A percentile compares a stretch with the other conserved stretches of the same genome.
phyloP scores from a whole-genome alignment of 352 stramenopile species.

The Globisporangium uncinulatum region DNA sequence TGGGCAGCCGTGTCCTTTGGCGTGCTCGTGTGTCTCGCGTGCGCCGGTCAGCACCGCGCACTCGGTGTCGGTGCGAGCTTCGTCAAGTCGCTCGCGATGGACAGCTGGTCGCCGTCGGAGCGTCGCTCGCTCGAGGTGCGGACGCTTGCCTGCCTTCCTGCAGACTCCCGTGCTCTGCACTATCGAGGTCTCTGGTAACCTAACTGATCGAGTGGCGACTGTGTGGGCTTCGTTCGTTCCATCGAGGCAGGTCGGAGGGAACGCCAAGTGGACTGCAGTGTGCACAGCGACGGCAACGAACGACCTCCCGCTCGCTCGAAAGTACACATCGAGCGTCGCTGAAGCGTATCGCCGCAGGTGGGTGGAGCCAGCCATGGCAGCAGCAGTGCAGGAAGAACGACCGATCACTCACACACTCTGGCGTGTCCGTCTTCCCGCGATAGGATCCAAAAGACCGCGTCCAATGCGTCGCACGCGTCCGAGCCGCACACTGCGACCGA shows the following conservation, averaged over 20 bases:
- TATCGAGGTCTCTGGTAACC: neutral
- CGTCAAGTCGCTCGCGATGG: conserved; percentile 82
- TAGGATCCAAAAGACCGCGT: conserved; percentile 20
- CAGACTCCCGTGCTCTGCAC: neutral
- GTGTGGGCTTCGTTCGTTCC: neutral
- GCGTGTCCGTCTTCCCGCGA: neutral
- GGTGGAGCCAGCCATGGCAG: neutral
- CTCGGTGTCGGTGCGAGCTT: conserved; percentile 79
- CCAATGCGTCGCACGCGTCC: conserved; percentile 8
- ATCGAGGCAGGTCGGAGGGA: conserved; percentile 36
- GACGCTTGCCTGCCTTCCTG: too few relatives aligned
- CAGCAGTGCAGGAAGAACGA: neutral
- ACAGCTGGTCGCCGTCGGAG: conserved; percentile 56
- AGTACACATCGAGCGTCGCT: conserved; percentile 63
- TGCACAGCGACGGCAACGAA: conserved; percentile 41
- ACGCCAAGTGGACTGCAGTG: conserved; percentile 77
- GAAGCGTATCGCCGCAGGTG: conserved; percentile 53
- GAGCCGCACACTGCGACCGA: conserved; percentile 38
- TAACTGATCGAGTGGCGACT: neutral
- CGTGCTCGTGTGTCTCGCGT: conserved; percentile 72
- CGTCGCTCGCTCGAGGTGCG: conserved; percentile 43
- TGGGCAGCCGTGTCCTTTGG: conserved; percentile 82
- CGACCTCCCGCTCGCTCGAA: conserved; percentile 42
- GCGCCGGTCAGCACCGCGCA: conserved; percentile 70
- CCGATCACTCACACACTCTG: neutral